Evolutionary conservation across 345 rosid genomes (phyloP), one percentile per base, ranked within the genome.

Genomic region (Aquilaria malaccensis): DNA sequence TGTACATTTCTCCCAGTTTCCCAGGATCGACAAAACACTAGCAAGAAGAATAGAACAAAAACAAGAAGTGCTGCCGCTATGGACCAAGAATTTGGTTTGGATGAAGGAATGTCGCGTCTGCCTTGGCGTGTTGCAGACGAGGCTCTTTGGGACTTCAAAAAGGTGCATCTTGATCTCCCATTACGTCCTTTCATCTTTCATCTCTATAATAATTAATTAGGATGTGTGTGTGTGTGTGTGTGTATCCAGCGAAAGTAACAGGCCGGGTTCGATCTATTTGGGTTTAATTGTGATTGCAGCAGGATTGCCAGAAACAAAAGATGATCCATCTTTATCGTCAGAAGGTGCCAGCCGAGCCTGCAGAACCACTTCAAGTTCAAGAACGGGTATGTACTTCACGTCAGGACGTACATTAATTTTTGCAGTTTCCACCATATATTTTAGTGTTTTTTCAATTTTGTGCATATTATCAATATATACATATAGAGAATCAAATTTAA

Each of bases 41-140:
- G 22, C 22, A 22, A 22, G 22, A 13, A 59, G 13, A 50, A 56
- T 55, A 70, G 68, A 53, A 65, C 56, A 55, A n/a, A 0, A 46
- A 72, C 49, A n/a, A 3, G n/a, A 54, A 52, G 45, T 14, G 7
- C 65, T 7, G 30, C 30, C 56, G 31, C 72, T 9, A 33, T 48
- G 33, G 58, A 55, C 48, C 67, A 72, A 59, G 83, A 74, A 32
- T 7, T 11, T 12, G 75, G 73, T 45, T 76, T 76, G 57, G 80
- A 80, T 66, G 81, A 85, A 71, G 83, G 74, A 65, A 70, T 71
- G 30, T 63, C 76, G 49, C 72, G 43, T 37, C 66, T 68, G 32
- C 85, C 91, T 52, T 83, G 88, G n/a, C 81, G 67, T 55, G 71
- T 70, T 70, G 71, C 73, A 0, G 71, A 80, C 2, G 85, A 85